These are phyloP conservation scores for Tolypocladium ovalisporum DNA, from an alignment of 2,329 filamentous ascomycete species.

Conservation along the genomic window DNA sequence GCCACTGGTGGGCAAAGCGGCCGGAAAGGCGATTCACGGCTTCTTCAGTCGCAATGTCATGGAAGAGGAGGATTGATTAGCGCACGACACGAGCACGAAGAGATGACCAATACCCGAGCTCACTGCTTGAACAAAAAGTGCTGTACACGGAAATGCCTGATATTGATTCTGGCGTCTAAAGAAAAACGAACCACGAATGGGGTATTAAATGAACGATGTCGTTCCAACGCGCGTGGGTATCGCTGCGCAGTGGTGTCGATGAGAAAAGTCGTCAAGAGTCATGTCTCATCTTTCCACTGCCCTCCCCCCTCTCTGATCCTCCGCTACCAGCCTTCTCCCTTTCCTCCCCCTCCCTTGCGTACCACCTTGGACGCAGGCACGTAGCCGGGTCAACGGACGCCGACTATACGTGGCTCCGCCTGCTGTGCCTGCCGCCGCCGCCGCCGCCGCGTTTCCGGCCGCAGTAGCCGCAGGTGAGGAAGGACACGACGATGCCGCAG, in stretches of 20 bases:
- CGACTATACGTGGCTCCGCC: constrained; percentile 8
- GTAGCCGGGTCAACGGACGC: neutral
- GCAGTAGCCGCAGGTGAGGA: constrained; percentile 44
- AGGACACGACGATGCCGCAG: constrained; percentile 56
- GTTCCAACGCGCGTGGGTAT: neutral
- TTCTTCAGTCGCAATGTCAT: constrained; percentile 67
- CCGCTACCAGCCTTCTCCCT: neutral
- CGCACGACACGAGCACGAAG: neutral
- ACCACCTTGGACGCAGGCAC: neutral
- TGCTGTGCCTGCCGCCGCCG: constrained; percentile 7
- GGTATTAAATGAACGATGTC: constrained; percentile 1
- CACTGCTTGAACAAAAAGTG: neutral
- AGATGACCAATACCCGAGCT: constrained; percentile 5
- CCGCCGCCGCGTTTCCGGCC: constrained; percentile 9
- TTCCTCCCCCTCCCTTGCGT: neutral
- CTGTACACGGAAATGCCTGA: neutral
- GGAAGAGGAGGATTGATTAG: constrained; percentile 33
- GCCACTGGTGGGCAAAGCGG: constrained; percentile 65
- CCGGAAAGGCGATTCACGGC: constrained; percentile 58
- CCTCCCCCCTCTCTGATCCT: neutral
- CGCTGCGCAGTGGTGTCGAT: neutral
- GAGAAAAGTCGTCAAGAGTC: neutral
- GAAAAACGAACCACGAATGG: neutral
- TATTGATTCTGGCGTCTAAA: neutral
- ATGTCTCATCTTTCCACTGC: neutral